Percentiles rank a stretch among this genome's conserved stretches.
Conservation (phyloP, 371 early-diverging fungal species). For the Choanephora cucurbitarum region DNA sequence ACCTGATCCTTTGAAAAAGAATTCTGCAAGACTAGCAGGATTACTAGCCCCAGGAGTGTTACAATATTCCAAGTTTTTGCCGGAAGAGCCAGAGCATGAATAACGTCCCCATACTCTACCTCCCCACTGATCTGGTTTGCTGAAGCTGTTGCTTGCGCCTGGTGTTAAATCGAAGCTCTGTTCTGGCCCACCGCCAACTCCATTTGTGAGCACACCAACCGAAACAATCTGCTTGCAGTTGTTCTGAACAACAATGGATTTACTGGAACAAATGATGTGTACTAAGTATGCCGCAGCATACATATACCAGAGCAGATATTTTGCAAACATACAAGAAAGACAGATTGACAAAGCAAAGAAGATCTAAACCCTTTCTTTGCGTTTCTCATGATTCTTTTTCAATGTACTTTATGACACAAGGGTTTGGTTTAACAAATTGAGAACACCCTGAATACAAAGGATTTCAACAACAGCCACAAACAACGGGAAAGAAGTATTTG, state of each 20-base stretch:
- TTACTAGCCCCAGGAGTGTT: conserved; percentile 43
- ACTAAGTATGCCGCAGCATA: no score
- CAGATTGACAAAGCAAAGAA: no score
- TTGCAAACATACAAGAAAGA: no score
- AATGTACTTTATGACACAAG: no score
- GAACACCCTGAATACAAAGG: no score
- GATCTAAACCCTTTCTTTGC: no score
- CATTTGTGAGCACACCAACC: conserved; percentile 47
- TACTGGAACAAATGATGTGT: conserved; percentile 8
- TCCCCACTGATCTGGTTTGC: conserved; percentile 41
- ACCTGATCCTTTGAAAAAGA: conserved; percentile 42
- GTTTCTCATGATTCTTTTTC: no score
- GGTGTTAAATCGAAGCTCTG: conserved; percentile 38
- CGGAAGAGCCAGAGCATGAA: conserved; percentile 32
- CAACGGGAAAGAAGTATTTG: no score
- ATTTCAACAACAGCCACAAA: no score
- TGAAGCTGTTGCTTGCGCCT: conserved; percentile 30
- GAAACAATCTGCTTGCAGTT: conserved; percentile 33
- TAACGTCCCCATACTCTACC: conserved; percentile 50
- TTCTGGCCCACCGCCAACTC: conserved; percentile 23
- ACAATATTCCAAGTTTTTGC: conserved; percentile 22
- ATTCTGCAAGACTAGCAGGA: conserved; percentile 54
- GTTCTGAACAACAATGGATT: conserved; percentile 31
- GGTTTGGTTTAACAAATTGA: no score
- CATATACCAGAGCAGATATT: no score